These are phyloP conservation scores for Ceratocystis destructans DNA, from an alignment of 2,329 filamentous ascomycete species.

Conservation along the genomic window DNA sequence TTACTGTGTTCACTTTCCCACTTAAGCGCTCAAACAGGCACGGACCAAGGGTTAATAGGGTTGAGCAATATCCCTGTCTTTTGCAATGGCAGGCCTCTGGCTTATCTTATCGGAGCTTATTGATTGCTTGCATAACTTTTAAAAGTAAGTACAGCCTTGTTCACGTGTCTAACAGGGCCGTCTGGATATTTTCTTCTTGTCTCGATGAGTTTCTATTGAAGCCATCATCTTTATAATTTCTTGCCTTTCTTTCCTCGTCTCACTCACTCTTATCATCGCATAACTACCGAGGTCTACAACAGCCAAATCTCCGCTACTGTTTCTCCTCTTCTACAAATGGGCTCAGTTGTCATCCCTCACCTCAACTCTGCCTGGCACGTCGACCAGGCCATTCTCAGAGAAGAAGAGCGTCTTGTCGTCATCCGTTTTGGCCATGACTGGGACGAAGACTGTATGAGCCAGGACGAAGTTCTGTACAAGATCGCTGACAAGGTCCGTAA, in stretches of 20 bases:
- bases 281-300: neutral
- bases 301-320: neutral
- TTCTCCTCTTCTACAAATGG: conserved; percentile 32
- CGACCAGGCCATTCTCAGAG: conserved; percentile 82
- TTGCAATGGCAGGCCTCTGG: neutral
- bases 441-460: conserved; percentile 52
- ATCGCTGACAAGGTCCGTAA: conserved; percentile 91
- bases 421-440: conserved; percentile 86
- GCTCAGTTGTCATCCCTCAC: conserved; percentile 85
- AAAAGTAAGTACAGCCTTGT: neutral
- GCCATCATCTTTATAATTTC: neutral
- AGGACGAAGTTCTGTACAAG: conserved; percentile 57
- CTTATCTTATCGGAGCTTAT: conserved; percentile 6
- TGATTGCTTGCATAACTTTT: neutral
- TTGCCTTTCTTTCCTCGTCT: neutral
- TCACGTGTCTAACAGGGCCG: neutral
- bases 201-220: neutral
- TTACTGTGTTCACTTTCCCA: conserved; percentile 16
- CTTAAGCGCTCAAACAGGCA: neutral
- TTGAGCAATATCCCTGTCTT: neutral
- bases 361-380: conserved; percentile 92
- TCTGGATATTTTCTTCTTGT: neutral
- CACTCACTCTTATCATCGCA: too few species aligned
- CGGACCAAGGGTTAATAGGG: neutral
- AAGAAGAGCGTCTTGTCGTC: conserved; percentile 84